These are phyloP conservation scores for Mycena metata DNA, from an alignment of 768 basidiomycete species.

Conservation along the genomic window DNA sequence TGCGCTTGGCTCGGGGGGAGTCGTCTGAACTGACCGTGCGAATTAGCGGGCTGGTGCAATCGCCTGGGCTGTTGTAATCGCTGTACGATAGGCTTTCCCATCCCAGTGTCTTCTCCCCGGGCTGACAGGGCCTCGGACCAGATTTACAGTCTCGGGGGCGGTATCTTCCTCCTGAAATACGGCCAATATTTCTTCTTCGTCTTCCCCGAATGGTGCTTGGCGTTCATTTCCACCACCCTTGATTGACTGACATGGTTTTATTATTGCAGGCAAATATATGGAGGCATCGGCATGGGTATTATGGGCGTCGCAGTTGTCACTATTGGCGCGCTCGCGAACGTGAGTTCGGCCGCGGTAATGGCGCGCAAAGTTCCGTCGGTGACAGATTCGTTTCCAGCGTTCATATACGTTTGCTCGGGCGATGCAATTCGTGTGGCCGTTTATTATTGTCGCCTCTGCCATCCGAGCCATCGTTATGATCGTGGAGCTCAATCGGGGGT, in stretches of 20 bases:
- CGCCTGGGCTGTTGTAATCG: conserved; percentile 74
- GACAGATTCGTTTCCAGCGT: conserved; percentile 57
- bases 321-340: conserved; percentile 74
- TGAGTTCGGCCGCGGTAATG: conserved; percentile 52
- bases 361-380: conserved; percentile 30
- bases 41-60: conserved; percentile 77
- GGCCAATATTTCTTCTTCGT: conserved; percentile 77
- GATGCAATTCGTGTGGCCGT: conserved; percentile 77
- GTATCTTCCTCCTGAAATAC: conserved; percentile 70
- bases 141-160: conserved; percentile 77
- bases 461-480: conserved; percentile 81
- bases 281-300: conserved; percentile 71
- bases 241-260: conserved; percentile 2
- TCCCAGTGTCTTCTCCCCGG: conserved; percentile 5
- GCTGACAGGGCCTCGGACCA: conserved; percentile 43
- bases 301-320: conserved; percentile 65
- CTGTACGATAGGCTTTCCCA: conserved; percentile 57
- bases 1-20: conserved; percentile 26
- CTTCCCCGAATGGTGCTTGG: conserved; percentile 72
- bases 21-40: conserved; percentile 45
- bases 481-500: conserved; percentile 79
- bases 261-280: conserved; percentile 73
- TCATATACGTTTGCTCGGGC: conserved; percentile 79
- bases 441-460: conserved; percentile 73
- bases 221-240: conserved; percentile 30